phyloP scores from a whole-genome alignment of 805 yeast species.

The Saccharomycopsis capsularis region DNA sequence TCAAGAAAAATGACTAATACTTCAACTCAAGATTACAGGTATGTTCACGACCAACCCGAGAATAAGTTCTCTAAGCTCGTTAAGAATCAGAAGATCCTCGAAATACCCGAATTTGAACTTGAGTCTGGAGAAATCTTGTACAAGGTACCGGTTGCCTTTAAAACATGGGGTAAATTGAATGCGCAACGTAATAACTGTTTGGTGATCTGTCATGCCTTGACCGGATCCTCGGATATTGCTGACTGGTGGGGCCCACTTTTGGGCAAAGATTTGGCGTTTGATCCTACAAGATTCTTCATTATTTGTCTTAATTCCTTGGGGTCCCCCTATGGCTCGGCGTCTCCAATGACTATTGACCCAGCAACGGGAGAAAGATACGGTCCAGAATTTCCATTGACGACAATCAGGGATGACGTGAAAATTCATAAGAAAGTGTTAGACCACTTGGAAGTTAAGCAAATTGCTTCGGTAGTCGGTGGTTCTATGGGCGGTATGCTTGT shows the following conservation, averaged over 20 bases:
- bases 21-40: not conserved
- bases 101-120: constrained; percentile 63
- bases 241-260: constrained; percentile 99
- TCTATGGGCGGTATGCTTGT: constrained; percentile 99
- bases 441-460: constrained; percentile 64
- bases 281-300: constrained; percentile 79
- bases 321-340: constrained; percentile 92
- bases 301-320: constrained; percentile 91
- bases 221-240: constrained; percentile 90
- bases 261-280: constrained; percentile 83
- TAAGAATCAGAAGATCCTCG: constrained; percentile 67
- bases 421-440: constrained; percentile 76
- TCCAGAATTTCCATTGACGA: constrained; percentile 89
- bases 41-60: constrained; percentile 39
- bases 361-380: constrained; percentile 74
- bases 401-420: constrained; percentile 86
- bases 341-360: constrained; percentile 81
- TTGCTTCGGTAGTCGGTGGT: constrained; percentile 90
- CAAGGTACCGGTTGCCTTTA: constrained; percentile 88
- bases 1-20: constrained; percentile 1
- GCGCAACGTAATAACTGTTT: constrained; percentile 63
- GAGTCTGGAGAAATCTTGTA: constrained; percentile 74
- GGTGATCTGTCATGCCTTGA: constrained; percentile 91
- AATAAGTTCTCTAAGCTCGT: constrained; percentile 72
- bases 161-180: constrained; percentile 89